phyloP scores from a whole-genome alignment of 169 alveolate genomes.

The Plasmodium coatneyi region DNA sequence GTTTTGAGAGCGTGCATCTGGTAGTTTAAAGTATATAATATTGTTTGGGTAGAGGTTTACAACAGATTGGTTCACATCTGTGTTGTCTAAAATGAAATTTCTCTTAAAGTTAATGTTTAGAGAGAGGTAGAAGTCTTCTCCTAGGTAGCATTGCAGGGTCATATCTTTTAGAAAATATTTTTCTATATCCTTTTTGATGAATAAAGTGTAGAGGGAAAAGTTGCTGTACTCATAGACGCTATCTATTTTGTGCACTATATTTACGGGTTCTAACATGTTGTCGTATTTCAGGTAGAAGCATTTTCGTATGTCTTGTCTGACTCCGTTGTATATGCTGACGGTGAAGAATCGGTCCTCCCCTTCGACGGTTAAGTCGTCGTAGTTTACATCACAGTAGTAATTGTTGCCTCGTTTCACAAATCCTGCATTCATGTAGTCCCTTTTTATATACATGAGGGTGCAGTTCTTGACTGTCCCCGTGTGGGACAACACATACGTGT shows the following conservation, averaged over 20 bases:
- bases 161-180: constrained; percentile 11
- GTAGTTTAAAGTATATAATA: constrained; percentile 35
- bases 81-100: constrained; percentile 12
- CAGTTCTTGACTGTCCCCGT: constrained; percentile 19
- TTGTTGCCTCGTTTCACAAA: constrained; percentile 9
- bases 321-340: constrained; percentile 16
- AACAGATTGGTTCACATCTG: neutral
- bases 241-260: constrained; percentile 28
- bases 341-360: constrained; percentile 29
- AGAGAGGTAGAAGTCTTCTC: constrained; percentile 14
- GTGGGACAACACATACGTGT: constrained; percentile 21
- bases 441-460: constrained; percentile 38
- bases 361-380: constrained; percentile 39
- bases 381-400: constrained; percentile 1
- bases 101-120: constrained; percentile 15
- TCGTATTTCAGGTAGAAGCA: constrained; percentile 18
- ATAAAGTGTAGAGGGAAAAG: neutral
- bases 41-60: constrained; percentile 9
- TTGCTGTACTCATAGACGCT: constrained; percentile 14
- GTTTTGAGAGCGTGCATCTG: neutral
- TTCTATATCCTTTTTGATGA: constrained; percentile 37
- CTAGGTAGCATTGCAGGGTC: constrained; percentile 31
- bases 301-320: constrained; percentile 20
- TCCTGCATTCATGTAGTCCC: constrained; percentile 42
- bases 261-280: constrained; percentile 28